Conservation (phyloP, 1,284 basidiomycete species). For the Mycena sp. region DNA sequence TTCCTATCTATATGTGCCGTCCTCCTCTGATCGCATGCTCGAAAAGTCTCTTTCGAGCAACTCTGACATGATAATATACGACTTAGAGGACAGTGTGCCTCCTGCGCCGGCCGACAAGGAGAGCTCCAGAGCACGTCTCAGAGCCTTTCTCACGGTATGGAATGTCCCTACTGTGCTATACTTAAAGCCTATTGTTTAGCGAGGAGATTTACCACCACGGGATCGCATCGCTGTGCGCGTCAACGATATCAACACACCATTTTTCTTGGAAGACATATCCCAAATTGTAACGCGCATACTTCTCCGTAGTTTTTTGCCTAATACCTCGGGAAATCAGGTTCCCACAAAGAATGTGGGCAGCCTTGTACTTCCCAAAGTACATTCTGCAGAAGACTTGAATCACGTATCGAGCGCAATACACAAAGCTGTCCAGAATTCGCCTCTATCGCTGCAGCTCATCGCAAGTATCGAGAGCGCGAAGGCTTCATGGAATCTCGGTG, state of each 20-base stretch:
- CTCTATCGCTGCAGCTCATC: conserved; percentile 62
- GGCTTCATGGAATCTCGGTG: conserved; percentile 66
- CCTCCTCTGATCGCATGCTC: conserved; percentile 83
- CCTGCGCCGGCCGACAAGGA: conserved; percentile 68
- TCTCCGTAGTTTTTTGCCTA: background rate
- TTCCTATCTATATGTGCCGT: conserved; percentile 80
- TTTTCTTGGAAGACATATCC: conserved; percentile 76
- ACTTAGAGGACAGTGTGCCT: conserved; percentile 86
- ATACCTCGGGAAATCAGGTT: conserved; percentile 53
- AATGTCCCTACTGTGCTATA: conserved; percentile 38
- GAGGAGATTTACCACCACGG: conserved; percentile 50
- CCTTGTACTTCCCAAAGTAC: conserved; percentile 83
- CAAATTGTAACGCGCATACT: conserved; percentile 60
- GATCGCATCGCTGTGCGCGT: conserved; percentile 77
- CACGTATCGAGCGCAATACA: conserved; percentile 62
- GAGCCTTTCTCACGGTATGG: conserved; percentile 58
- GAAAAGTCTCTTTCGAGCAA: conserved; percentile 72
- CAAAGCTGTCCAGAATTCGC: conserved; percentile 39
- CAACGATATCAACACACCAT: conserved; percentile 78
- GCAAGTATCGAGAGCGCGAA: conserved; percentile 85
- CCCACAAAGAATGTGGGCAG: conserved; percentile 59
- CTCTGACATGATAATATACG: conserved; percentile 86
- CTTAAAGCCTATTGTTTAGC: conserved; percentile 42
- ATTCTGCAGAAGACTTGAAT: conserved; percentile 72
- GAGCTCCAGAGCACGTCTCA: conserved; percentile 66